Evolutionary conservation across 345 rosid genomes (phyloP).

Genomic region (Salix purpurea): DNA sequence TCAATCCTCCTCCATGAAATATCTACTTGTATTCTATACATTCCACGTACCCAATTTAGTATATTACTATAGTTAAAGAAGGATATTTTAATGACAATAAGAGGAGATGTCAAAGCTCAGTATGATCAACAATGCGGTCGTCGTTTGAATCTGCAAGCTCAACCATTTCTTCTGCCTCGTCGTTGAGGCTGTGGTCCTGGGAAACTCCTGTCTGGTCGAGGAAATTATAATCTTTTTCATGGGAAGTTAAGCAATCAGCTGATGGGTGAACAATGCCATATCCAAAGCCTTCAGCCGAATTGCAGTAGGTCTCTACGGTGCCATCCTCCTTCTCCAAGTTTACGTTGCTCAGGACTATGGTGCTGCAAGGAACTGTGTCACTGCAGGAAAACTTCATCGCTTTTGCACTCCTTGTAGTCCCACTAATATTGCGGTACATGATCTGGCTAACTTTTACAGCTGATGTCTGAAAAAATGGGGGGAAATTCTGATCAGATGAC

Average conservation of each 20-base stretch:
- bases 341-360: constrained; percentile 69
- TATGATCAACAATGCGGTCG: constrained; percentile 39
- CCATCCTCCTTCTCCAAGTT: constrained; percentile 73
- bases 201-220: neutral
- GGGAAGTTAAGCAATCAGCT: constrained; percentile 76
- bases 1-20: constrained; percentile 8
- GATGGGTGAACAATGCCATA: constrained; percentile 82
- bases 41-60: neutral
- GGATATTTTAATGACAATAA: neutral
- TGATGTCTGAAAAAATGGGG: constrained; percentile 50
- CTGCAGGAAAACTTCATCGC: constrained; percentile 95
- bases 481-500: neutral
- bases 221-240: constrained; percentile 38
- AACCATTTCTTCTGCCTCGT: constrained; percentile 4
- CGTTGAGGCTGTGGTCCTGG: neutral
- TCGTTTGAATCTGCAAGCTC: constrained; percentile 11
- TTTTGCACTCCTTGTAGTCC: constrained; percentile 61
- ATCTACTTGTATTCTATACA: neutral
- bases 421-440: constrained; percentile 81
- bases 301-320: constrained; percentile 77
- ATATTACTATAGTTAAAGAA: constrained; percentile 7
- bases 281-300: constrained; percentile 82
- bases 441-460: constrained; percentile 77
- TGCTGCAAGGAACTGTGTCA: constrained; percentile 80
- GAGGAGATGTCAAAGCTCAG: constrained; percentile 47